phyloP scores from a whole-genome alignment of 257 asterid genomes.

The Ilex aquifolium region DNA sequence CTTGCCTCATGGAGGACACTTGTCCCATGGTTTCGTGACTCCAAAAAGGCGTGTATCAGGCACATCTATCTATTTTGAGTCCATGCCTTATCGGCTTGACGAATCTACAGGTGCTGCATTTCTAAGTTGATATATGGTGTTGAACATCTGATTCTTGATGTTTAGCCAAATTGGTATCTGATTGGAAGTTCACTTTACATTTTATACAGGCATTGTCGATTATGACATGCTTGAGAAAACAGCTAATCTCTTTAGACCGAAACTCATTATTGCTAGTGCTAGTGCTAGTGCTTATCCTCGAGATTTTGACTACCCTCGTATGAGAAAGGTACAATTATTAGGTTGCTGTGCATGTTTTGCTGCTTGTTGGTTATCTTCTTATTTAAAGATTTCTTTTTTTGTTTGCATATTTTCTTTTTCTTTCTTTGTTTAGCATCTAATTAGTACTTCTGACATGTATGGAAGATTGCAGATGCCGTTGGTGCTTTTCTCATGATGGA shows the following conservation, averaged over 20 bases:
- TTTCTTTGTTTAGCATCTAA: conserved; percentile 9
- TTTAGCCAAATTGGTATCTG: not conserved
- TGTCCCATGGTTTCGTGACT: conserved; percentile 97
- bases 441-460: not conserved
- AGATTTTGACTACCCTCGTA: conserved; percentile 84
- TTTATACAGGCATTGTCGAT: conserved; percentile 69
- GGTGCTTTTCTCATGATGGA: conserved; percentile 99
- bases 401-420: not conserved
- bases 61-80: conserved; percentile 89
- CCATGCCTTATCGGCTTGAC: conserved; percentile 91
- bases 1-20: conserved; percentile 96
- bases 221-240: conserved; percentile 93
- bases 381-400: too few relatives aligned
- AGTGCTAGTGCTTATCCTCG: conserved; percentile 96
- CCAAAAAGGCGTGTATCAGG: conserved; percentile 88
- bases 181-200: conserved; percentile 6
- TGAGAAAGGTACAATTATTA: conserved; percentile 60
- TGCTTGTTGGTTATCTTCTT: too few relatives aligned
- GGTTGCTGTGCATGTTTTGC: not conserved
- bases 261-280: conserved; percentile 91
- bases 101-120: conserved; percentile 66
- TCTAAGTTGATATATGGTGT: not conserved
- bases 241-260: conserved; percentile 81
- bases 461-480: conserved; percentile 81
- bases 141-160: too few relatives aligned